These are phyloP conservation scores for Cucumis cinereus DNA, from an alignment of 306 rosid species.

Conservation along the genomic window DNA sequence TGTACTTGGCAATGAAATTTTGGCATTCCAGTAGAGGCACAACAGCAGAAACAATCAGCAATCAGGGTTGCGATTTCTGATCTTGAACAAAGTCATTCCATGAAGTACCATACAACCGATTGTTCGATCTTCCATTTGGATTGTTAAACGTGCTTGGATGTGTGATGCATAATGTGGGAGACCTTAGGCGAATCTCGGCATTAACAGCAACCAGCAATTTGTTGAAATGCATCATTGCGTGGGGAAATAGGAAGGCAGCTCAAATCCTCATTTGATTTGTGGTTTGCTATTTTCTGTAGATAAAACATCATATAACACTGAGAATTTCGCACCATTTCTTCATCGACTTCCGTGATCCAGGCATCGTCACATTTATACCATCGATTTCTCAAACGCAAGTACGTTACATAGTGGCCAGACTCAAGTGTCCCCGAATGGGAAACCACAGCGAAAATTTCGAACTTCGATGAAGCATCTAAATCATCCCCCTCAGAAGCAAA, in stretches of 20 bases:
- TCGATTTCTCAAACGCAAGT: constrained; percentile 45
- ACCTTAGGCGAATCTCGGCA: not conserved
- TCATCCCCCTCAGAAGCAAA: constrained; percentile 63
- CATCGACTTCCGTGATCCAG: constrained; percentile 83
- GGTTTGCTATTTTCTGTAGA: constrained; percentile 40
- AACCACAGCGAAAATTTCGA: constrained; percentile 72
- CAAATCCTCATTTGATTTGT: constrained; percentile 38
- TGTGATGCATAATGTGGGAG: not conserved
- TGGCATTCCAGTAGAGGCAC: not conserved
- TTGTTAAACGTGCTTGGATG: not conserved
- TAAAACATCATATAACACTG: constrained; percentile 89
- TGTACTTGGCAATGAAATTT: not conserved
- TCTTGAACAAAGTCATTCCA: not conserved
- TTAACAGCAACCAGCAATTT: constrained; percentile 43
- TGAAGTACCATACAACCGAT: not conserved
- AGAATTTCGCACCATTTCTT: constrained; percentile 61
- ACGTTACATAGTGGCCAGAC: constrained; percentile 77
- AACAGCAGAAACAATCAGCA: not conserved
- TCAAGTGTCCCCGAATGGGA: constrained; percentile 79
- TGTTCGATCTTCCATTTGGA: not conserved
- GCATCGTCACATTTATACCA: constrained; percentile 93
- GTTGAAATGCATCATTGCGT: constrained; percentile 31
- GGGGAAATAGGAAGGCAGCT: constrained; percentile 33
- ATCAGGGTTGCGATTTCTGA: not conserved
- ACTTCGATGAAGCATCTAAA: constrained; percentile 40